These are phyloP conservation scores for Fraxinus baroniana DNA, from an alignment of 305 asterid species.

Conservation along the genomic window DNA sequence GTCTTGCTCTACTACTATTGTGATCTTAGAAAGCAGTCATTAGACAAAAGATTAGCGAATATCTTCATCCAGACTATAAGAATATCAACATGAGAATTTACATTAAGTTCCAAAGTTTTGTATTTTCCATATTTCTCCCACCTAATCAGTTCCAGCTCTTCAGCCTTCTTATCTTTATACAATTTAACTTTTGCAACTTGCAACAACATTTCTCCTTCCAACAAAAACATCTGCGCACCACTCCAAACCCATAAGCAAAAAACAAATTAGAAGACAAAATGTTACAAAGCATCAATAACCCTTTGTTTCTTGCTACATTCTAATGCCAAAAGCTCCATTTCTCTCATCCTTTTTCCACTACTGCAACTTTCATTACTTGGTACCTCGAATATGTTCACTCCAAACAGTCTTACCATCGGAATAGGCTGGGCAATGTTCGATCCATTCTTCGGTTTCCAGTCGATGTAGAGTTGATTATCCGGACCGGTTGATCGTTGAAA, in stretches of 20 bases:
- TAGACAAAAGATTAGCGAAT: too few relatives aligned
- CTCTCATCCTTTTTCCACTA: constrained; percentile 57
- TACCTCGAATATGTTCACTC: constrained; percentile 62
- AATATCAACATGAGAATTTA: too few relatives aligned
- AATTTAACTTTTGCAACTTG: constrained; percentile 48
- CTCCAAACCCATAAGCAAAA: constrained; percentile 20
- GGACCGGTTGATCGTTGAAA: constrained; percentile 54
- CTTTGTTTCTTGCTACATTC: constrained; percentile 69
- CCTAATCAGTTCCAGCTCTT: constrained; percentile 29
- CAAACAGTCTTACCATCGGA: constrained; percentile 58
- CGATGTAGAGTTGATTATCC: constrained; percentile 69
- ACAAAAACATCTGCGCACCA: constrained; percentile 21
- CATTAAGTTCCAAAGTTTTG: constrained; percentile 18
- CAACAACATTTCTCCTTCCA: constrained; percentile 26
- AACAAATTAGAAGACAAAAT: neutral
- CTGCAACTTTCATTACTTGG: constrained; percentile 31
- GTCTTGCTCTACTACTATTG: neutral
- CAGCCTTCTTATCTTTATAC: constrained; percentile 45
- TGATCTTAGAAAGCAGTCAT: too few relatives aligned
- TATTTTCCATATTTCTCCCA: constrained; percentile 27
- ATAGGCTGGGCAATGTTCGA: constrained; percentile 13
- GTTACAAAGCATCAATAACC: constrained; percentile 68
- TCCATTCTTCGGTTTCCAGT: constrained; percentile 45
- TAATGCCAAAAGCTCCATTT: constrained; percentile 56
- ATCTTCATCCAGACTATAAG: too few relatives aligned